Conservation (phyloP, 495 filamentous ascomycete species). For the Poronia punctata region DNA sequence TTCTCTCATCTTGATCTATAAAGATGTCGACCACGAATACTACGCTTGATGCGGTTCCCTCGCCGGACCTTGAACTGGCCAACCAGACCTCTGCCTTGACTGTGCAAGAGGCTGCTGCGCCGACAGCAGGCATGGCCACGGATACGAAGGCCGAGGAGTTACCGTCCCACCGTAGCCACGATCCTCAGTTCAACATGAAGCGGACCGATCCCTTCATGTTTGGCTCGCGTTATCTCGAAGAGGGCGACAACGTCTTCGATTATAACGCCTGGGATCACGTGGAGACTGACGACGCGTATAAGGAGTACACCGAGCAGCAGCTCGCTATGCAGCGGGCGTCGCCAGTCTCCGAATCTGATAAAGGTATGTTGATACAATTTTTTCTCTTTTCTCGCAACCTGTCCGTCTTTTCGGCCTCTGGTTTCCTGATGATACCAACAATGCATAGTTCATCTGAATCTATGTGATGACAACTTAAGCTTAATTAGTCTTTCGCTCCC, state of each 20-base stretch:
- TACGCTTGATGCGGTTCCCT: conserved; percentile 1
- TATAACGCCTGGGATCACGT: conserved; percentile 99
- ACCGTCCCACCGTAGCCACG: conserved; percentile 46
- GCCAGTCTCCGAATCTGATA: conserved; percentile 84
- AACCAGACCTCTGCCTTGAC: conserved; percentile 18
- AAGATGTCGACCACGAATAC: conserved; percentile 4
- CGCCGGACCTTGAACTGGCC: conserved; percentile 17
- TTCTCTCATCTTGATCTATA: neutral
- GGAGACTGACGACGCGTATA: conserved; percentile 75
- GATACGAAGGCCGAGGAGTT: conserved; percentile 9
- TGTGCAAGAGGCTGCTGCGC: conserved; percentile 20
- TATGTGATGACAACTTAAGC: conserved; percentile 46
- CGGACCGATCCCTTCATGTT: conserved; percentile 89
- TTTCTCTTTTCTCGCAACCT: conserved; percentile 4
- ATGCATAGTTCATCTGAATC: conserved; percentile 61
- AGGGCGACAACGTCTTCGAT: conserved; percentile 81
- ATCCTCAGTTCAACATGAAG: conserved; percentile 62
- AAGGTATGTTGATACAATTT: conserved; percentile 40
- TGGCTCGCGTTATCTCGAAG: conserved; percentile 75
- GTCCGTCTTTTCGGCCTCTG: conserved; percentile 5
- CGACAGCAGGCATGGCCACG: neutral
- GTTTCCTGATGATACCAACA: conserved; percentile 48
- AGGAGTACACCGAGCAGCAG: conserved; percentile 71
- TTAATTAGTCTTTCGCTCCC: conserved; percentile 56
- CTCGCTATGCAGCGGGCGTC: conserved; percentile 72